Evolutionary conservation across 1,284 basidiomycete genomes (phyloP).

Genomic region (Sanguinoderma infundibulare): DNA sequence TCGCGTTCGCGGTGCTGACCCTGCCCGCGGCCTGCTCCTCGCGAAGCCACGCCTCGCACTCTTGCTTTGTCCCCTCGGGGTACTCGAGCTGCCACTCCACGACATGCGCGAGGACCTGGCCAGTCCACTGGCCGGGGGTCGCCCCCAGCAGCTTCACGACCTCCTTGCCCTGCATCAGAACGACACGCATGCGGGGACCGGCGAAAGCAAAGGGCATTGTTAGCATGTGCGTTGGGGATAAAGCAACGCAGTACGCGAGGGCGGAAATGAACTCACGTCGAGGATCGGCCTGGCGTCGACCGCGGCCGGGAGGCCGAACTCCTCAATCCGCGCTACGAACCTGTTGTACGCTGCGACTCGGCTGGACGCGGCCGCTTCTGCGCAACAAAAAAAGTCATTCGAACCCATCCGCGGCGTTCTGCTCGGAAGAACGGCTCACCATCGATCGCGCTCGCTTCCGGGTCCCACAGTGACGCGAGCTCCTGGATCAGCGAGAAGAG

Average conservation of each 20-base stretch:
- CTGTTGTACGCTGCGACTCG: slow-evolving; percentile 68
- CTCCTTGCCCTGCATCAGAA: slow-evolving; percentile 66
- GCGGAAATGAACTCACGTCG: slow-evolving; percentile 58
- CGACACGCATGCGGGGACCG: neutral
- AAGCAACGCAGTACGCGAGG: neutral
- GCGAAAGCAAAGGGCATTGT: neutral
- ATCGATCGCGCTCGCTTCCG: slow-evolving; percentile 46
- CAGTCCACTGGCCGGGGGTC: slow-evolving; percentile 72
- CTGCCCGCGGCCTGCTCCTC: slow-evolving; percentile 53
- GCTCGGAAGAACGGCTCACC: slow-evolving; percentile 43
- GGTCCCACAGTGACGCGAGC: slow-evolving; percentile 61
- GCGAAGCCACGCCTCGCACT: slow-evolving; percentile 73
- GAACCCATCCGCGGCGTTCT: slow-evolving; percentile 1
- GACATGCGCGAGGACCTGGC: slow-evolving; percentile 64
- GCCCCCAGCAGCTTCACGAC: slow-evolving; percentile 59
- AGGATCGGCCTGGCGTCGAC: slow-evolving; percentile 77
- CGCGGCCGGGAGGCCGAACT: slow-evolving; percentile 60
- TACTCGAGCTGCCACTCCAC: slow-evolving; percentile 85
- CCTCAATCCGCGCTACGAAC: slow-evolving; percentile 64
- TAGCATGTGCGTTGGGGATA: neutral
- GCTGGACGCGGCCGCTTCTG: slow-evolving; percentile 40
- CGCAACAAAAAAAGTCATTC: neutral
- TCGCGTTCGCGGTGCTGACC: slow-evolving; percentile 31
- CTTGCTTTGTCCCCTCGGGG: slow-evolving; percentile 65
- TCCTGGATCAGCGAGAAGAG: slow-evolving; percentile 80